phyloP scores from a whole-genome alignment of 2,329 filamentous ascomycete genomes.

The Mycosphaerelloides madeirae region DNA sequence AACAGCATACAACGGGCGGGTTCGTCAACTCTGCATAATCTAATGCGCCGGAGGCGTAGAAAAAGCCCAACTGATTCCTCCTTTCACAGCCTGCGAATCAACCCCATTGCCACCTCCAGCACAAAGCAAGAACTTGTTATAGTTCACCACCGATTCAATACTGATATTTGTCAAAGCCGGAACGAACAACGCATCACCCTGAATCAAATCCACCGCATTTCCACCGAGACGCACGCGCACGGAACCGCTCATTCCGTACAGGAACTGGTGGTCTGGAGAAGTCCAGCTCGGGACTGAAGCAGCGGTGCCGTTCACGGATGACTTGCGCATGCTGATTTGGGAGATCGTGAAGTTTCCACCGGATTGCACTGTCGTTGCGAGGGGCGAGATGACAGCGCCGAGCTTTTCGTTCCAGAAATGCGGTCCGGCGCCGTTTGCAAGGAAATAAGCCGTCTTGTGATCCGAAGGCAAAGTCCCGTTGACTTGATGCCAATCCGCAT shows the following conservation, averaged over 20 bases:
- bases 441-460: constrained; percentile 11
- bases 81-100: constrained; percentile 4
- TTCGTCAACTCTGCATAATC: no score
- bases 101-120: constrained; percentile 2
- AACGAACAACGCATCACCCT: constrained; percentile 4
- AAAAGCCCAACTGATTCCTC: constrained; percentile 3
- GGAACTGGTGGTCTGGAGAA: constrained; percentile 2
- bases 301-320: background rate
- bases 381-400: constrained; percentile 14
- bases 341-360: constrained; percentile 15
- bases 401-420: constrained; percentile 13
- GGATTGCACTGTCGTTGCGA: constrained; percentile 11
- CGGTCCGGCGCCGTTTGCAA: constrained; percentile 13
- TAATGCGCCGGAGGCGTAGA: constrained; percentile 6
- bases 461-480: constrained; percentile 10
- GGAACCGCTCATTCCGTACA: constrained; percentile 4
- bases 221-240: constrained; percentile 1
- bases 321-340: constrained; percentile 7
- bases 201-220: constrained; percentile 2
- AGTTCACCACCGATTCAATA: constrained; percentile 3
- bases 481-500: constrained; percentile 7
- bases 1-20: no score
- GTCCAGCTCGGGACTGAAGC: background rate
- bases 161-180: constrained; percentile 4
- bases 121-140: constrained; percentile 8